A percentile compares a stretch with the other conserved stretches of the same genome.
These are phyloP conservation scores for Sporothrix inflata DNA, from an alignment of 2,329 filamentous ascomycete genomes.

Conservation along the genomic window DNA sequence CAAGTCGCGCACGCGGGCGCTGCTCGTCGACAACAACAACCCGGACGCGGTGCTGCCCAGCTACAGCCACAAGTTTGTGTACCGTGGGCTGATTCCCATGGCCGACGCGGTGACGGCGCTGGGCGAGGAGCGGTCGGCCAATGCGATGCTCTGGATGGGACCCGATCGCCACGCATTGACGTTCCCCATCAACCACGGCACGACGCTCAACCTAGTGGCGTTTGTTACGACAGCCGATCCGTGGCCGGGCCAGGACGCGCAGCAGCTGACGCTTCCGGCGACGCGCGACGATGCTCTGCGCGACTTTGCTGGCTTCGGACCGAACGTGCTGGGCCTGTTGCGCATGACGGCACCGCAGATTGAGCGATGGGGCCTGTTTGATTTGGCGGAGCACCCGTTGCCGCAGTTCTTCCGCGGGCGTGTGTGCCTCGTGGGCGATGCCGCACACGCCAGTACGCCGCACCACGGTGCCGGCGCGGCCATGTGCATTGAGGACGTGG, in stretches of 20 bases:
- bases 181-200: conserved; percentile 61
- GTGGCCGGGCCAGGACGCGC: conserved; percentile 38
- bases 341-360: conserved; percentile 39
- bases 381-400: conserved; percentile 49
- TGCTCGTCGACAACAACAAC: conserved; percentile 54
- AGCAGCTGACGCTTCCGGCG: conserved; percentile 36
- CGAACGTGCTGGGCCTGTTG: conserved; percentile 40
- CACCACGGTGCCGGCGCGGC: conserved; percentile 63
- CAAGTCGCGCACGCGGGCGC: conserved; percentile 56
- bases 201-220: conserved; percentile 57
- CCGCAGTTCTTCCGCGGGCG: conserved; percentile 48
- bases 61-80: conserved; percentile 62
- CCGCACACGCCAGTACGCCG: conserved; percentile 65
- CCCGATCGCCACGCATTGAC: conserved; percentile 62
- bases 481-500: conserved; percentile 59
- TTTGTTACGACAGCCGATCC: conserved; percentile 40
- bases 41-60: conserved; percentile 46
- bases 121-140: conserved; percentile 45
- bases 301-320: conserved; percentile 44
- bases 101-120: conserved; percentile 54
- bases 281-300: conserved; percentile 41
- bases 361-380: conserved; percentile 51
- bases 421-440: conserved; percentile 60
- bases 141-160: conserved; percentile 44
- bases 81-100: conserved; percentile 55